Base-by-base conservation (phyloP, 2,329 filamentous ascomycete species). In the Fragosphaeria purpurea region DNA sequence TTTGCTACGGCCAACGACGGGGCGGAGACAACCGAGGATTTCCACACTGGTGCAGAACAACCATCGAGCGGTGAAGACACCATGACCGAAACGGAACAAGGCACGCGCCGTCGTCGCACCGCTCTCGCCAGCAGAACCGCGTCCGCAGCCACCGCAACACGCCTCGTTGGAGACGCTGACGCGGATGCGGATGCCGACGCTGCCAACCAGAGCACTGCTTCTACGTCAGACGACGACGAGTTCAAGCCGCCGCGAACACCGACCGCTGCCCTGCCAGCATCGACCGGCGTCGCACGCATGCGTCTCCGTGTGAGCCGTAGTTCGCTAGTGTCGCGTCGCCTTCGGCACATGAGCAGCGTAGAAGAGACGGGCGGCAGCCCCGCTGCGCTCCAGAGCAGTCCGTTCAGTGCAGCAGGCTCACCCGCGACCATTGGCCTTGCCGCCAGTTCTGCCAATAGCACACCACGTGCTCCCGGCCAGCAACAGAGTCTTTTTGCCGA, bases 21-120 rank as follows among this genome's bases (percentile, higher is more conserved):
- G 33, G 79, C 74, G 10, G 95, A 88, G 0, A 90, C 95, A 68
- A 95, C 89, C 9, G 91, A 97, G 58, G 88, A 88, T 56, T 97
- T 97, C 79, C 86, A 95, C 64, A 96, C 91, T 4, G 89, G 87
- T n/a, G 80, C 82, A 12, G 93, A 97, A 59, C 86, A 88, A 30
- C 68, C 82, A 48, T 77, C 76, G 12, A 89, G 83, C 61, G 85
- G 81, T 51, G 88, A 88, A 54, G 85, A 89, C 57, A 74, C 68
- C 4, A 72, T 86, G 45, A 95, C 89, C 1, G 91, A 95, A 68
- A 97, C 90, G 1, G 91, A 96, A 64, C 50, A 52, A 50, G 50
- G 47, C 12, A 34, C 41, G 1, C 34, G 7, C 4, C 55, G 53
- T 6, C 46, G 55, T 50, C 44, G 53, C 6, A 33, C 46, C 2